phyloP scores from a whole-genome alignment of 1,284 basidiomycete species.

The Bondarzewia mesenterica region DNA sequence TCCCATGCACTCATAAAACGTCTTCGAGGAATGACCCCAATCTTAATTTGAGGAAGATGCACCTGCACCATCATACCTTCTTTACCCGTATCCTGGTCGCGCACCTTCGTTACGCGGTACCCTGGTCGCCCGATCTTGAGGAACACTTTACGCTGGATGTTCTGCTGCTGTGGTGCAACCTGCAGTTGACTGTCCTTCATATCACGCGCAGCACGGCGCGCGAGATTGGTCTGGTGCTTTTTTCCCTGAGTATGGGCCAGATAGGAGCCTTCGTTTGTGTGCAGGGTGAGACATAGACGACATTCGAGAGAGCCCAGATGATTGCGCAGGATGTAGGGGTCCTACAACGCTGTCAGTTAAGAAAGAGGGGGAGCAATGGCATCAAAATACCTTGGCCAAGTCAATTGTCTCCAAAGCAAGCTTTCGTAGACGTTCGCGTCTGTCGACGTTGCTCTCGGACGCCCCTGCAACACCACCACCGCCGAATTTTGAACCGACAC shows the following conservation, averaged over 20 bases:
- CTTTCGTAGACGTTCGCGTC: conserved; percentile 90
- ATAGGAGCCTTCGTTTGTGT: conserved; percentile 99
- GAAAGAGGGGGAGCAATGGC: neutral
- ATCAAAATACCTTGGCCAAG: conserved; percentile 69
- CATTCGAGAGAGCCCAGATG: conserved; percentile 97
- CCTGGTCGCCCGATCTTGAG: conserved; percentile 97
- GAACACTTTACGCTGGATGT: conserved; percentile 86
- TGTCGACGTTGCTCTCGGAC: conserved; percentile 91
- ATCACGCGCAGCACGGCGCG: conserved; percentile 91
- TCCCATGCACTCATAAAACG: conserved; percentile 99
- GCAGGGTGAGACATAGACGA: conserved; percentile 93
- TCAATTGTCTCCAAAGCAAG: conserved; percentile 96
- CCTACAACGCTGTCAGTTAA: conserved; percentile 37
- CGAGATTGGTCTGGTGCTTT: conserved; percentile 98
- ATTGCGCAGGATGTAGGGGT: conserved; percentile 98
- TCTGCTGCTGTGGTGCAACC: conserved; percentile 71
- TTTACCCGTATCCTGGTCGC: conserved; percentile 70
- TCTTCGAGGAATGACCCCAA: conserved; percentile 77
- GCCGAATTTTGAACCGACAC: conserved; percentile 93
- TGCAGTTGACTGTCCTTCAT: conserved; percentile 87
- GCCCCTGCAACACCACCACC: conserved; percentile 91
- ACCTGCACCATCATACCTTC: conserved; percentile 97
- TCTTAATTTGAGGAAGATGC: conserved; percentile 90
- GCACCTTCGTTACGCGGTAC: conserved; percentile 86
- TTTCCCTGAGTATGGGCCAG: conserved; percentile 99